Conservation (phyloP, 2,329 filamentous ascomycete species). For the Aspergillus pseudoterreus region DNA sequence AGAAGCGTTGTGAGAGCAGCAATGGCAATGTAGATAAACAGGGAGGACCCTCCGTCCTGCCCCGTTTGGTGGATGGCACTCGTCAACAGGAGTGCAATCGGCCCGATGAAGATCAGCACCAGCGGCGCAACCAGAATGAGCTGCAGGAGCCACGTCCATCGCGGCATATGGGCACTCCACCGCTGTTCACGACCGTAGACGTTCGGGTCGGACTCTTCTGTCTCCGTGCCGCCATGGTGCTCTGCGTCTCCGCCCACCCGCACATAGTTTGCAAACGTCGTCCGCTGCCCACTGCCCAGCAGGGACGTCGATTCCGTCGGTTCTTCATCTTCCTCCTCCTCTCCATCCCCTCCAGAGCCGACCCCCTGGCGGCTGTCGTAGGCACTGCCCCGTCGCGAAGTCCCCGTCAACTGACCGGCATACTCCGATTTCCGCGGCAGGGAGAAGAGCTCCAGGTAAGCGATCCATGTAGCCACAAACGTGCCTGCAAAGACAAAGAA, state of each 20-base stretch:
- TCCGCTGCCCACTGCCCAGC: slow-evolving; percentile 47
- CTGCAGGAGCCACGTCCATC: slow-evolving; percentile 85
- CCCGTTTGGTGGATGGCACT: slow-evolving; percentile 75
- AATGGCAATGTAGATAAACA: slow-evolving; percentile 69
- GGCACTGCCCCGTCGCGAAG: slow-evolving; percentile 35
- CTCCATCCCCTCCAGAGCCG: slow-evolving; percentile 29
- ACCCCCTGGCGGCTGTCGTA: slow-evolving; percentile 41
- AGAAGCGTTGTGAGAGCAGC: slow-evolving; percentile 67
- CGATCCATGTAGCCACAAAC: slow-evolving; percentile 70
- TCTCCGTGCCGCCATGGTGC: slow-evolving; percentile 23
- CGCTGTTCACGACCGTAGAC: slow-evolving; percentile 71
- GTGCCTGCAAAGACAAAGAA: slow-evolving; percentile 74
- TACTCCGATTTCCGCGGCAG: slow-evolving; percentile 70
- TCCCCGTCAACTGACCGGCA: slow-evolving; percentile 53
- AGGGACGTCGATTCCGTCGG: slow-evolving; percentile 56
- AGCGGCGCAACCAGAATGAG: slow-evolving; percentile 77
- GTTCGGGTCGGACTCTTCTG: slow-evolving; percentile 27
- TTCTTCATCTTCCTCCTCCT: slow-evolving; percentile 37
- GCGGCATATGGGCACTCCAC: slow-evolving; percentile 77
- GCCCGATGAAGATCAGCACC: slow-evolving; percentile 70
- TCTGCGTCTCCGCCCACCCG: slow-evolving; percentile 30
- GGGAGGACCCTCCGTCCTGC: slow-evolving; percentile 70
- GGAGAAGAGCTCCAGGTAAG: slow-evolving; percentile 75
- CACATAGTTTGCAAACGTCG: slow-evolving; percentile 56
- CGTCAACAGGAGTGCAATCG: slow-evolving; percentile 69